These are phyloP conservation scores for Alliaria petiolata DNA, from an alignment of 345 rosid genomes.

Conservation along the genomic window DNA sequence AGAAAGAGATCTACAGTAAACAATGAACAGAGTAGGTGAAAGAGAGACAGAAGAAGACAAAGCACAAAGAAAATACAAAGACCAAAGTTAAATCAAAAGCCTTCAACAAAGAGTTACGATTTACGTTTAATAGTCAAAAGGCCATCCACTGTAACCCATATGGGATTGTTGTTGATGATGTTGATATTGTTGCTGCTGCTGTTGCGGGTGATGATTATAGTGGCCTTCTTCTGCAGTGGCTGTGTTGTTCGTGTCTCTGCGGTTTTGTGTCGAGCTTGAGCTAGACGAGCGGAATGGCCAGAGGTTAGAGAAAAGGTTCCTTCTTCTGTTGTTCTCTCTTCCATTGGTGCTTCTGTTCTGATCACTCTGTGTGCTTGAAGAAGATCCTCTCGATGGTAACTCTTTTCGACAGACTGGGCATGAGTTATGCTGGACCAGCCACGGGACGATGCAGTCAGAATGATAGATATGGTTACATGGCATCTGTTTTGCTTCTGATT, in stretches of 20 bases:
- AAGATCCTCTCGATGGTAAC: slow-evolving; percentile 54
- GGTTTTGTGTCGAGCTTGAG: slow-evolving; percentile 32
- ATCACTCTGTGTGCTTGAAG: slow-evolving; percentile 39
- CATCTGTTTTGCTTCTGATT: slow-evolving; percentile 73
- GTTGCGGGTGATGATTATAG: slow-evolving; percentile 24
- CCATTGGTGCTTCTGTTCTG: slow-evolving; percentile 41
- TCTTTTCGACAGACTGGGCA: slow-evolving; percentile 91
- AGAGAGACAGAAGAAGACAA: slow-evolving; percentile 10
- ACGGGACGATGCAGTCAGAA: slow-evolving; percentile 65
- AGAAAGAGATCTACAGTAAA: slow-evolving; percentile 19
- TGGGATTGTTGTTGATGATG: slow-evolving; percentile 36
- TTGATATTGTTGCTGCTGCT: slow-evolving; percentile 17
- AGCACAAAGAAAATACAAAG: slow-evolving; percentile 16
- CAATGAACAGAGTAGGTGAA: slow-evolving; percentile 14
- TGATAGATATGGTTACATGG: slow-evolving; percentile 77
- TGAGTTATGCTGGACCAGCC: slow-evolving; percentile 80
- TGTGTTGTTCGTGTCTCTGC: slow-evolving; percentile 43
- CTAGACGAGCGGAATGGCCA: slow-evolving; percentile 83
- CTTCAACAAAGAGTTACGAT: neutral
- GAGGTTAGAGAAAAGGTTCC: slow-evolving; percentile 55
- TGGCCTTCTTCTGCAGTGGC: slow-evolving; percentile 44
- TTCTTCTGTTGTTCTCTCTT: slow-evolving; percentile 53
- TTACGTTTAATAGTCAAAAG: slow-evolving; percentile 51
- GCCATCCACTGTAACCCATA: slow-evolving; percentile 80
- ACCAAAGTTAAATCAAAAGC: slow-evolving; percentile 7